phyloP scores from a whole-genome alignment of 208 protist genomes.

The Crithidia thermophila region DNA sequence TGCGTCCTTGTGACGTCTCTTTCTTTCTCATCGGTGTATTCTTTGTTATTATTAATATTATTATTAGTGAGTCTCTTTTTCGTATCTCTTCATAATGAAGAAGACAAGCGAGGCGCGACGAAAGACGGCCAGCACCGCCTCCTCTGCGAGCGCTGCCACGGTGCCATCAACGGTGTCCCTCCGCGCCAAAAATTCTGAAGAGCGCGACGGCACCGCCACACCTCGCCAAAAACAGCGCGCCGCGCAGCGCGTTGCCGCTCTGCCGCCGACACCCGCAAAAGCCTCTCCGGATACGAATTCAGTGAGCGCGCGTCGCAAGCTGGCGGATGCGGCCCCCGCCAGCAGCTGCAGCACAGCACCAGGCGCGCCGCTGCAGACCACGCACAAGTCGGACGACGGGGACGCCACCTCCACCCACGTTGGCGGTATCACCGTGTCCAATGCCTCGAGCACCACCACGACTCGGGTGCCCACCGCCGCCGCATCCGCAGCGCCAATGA shows the following conservation, averaged over 20 bases:
- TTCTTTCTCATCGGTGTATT: not conserved
- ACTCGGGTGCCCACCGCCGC: not conserved
- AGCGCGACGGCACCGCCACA: not conserved
- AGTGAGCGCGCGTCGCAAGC: no score
- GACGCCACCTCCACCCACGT: no score
- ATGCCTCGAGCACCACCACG: not conserved
- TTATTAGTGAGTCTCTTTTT: no score
- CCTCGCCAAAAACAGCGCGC: slow-evolving; percentile 17
- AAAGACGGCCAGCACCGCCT: not conserved
- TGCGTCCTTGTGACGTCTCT: not conserved
- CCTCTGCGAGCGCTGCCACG: not conserved
- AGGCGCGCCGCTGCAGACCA: not conserved
- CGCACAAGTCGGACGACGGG: not conserved
- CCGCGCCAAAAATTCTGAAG: not conserved
- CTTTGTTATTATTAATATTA: slow-evolving; percentile 9
- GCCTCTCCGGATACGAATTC: not conserved
- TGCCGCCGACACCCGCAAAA: not conserved
- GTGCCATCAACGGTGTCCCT: not conserved
- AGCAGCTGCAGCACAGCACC: not conserved
- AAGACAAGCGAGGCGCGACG: not conserved
- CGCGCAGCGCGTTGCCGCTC: not conserved
- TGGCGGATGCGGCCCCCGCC: no score
- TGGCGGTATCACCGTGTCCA: no score
- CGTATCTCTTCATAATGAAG: slow-evolving; percentile 7
- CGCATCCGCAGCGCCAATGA: not conserved